Evolutionary conservation across 169 alveolate species (phyloP), one percentile per base, ranked within the genome.

Genomic region (Plasmodium gaboni): DNA sequence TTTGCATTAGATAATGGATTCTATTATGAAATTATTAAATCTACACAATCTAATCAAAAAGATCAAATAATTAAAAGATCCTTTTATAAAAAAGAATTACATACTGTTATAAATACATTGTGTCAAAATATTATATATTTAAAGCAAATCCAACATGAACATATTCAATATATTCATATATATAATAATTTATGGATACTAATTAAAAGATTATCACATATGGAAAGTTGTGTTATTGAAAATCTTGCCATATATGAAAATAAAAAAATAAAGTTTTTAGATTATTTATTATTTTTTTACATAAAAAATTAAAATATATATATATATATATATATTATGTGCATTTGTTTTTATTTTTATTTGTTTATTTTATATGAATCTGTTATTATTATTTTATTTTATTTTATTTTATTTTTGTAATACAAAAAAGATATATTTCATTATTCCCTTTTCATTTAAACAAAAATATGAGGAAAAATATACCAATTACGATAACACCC

Each of bases 1-100:
- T 80, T 60, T 80, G 80, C 90, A 46, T 28, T 80, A 12, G 85
- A 80, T 13, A 48, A 80, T 60, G 90, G 90, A 44, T 65, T 19
- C 50, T 80, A 80, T 61, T 80, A 80, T 61, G 80, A 80, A 42
- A 51, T 12, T 22, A 10, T 55, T 28, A 26, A 63, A 24, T 32
- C 26, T n/a, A 24, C 15, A 3, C 22, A 10, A 28, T 24, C 46
- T 15, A 50, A 46, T 44, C 32, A 46, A 60, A 42, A 17, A 42
- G 70, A 42, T 2, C 61, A 78, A 19, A 78, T n/a, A 51, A 55
- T 68, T 5, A 80, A 60, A 48, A 80, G 71, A 68, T 46, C 22
- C 2, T 67, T 80, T 22, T 38, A 80, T 48, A n/a, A 13, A 50
- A 61, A 61, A 28, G 73, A 80, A 6, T 60, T 80, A 4, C 73